Evolutionary conservation across 2,329 filamentous ascomycete species (phyloP).

Genomic region (Sphaerulina populicola): DNA sequence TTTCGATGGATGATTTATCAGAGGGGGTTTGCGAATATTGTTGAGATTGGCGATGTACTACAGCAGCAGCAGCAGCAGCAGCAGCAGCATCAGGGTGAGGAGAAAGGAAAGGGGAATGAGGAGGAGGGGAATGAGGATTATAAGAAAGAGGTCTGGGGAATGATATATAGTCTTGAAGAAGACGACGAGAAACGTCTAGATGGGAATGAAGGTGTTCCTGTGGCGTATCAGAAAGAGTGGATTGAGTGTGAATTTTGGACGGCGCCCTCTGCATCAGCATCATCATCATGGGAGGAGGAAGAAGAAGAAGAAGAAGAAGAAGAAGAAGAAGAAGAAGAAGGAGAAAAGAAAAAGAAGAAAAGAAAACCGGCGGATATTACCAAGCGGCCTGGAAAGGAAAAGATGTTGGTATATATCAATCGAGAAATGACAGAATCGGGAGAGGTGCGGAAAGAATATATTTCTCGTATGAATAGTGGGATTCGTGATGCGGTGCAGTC

Average conservation of each 20-base stretch:
- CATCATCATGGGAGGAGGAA: background rate
- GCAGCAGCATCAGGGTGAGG: no score
- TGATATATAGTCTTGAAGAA: constrained; percentile 47
- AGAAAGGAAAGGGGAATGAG: background rate
- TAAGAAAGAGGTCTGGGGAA: constrained; percentile 46
- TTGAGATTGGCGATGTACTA: no score
- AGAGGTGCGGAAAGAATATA: constrained; percentile 50
- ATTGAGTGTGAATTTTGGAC: constrained; percentile 41
- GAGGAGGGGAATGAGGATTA: constrained; percentile 13
- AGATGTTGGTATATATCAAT: constrained; percentile 55
- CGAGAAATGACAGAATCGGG: constrained; percentile 34
- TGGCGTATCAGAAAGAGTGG: constrained; percentile 49
- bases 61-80: no score
- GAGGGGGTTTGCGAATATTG: constrained; percentile 62
- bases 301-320: background rate
- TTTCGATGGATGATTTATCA: constrained; percentile 61
- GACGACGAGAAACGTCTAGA: constrained; percentile 49
- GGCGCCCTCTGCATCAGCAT: no score
- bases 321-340: background rate
- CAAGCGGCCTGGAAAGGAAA: constrained; percentile 19
- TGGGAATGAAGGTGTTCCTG: constrained; percentile 54
- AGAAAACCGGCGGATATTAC: constrained; percentile 19
- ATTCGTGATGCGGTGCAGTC: constrained; percentile 50
- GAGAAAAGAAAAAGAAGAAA: background rate
- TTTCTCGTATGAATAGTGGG: constrained; percentile 55